Percentiles rank a stretch among this genome's conserved stretches.
Evolutionary conservation across 768 basidiomycete genomes (phyloP).

Genomic region (Leccinum pellstonianum): DNA sequence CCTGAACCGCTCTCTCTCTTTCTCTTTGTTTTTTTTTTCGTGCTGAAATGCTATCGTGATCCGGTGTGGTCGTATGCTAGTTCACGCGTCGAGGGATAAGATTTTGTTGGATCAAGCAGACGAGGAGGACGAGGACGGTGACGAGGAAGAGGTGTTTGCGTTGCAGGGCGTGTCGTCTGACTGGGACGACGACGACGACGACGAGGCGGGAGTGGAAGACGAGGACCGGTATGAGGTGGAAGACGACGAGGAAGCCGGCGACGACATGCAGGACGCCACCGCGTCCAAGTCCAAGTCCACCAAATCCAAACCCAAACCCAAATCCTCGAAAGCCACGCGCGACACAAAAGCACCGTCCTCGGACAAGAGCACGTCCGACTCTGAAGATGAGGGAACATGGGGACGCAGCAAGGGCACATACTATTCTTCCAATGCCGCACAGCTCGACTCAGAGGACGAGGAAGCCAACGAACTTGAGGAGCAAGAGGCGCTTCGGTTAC

Average conservation of each 20-base stretch:
- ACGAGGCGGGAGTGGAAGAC: constrained; percentile 40
- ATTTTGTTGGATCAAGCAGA: constrained; percentile 71
- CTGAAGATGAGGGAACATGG: constrained; percentile 62
- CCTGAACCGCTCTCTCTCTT: neutral
- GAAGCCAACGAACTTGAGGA: constrained; percentile 88
- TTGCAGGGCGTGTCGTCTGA: constrained; percentile 52
- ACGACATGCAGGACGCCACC: constrained; percentile 21
- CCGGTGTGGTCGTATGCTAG: constrained; percentile 35
- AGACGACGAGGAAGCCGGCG: constrained; percentile 14
- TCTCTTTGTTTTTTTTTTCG: neutral
- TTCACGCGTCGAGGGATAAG: constrained; percentile 71
- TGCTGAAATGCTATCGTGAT: constrained; percentile 5
- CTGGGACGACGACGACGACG: constrained; percentile 32
- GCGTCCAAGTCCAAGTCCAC: neutral
- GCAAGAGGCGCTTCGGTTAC: constrained; percentile 79
- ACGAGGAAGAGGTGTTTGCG: constrained; percentile 80
- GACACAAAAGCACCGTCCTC: constrained; percentile 14
- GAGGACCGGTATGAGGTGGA: constrained; percentile 27
- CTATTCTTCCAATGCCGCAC: constrained; percentile 81
- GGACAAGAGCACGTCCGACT: constrained; percentile 14
- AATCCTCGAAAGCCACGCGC: constrained; percentile 10
- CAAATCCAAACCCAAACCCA: constrained; percentile 14
- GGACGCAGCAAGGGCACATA: constrained; percentile 77
- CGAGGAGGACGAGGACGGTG: constrained; percentile 48
- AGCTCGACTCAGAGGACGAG: constrained; percentile 83